Evolutionary conservation across 2,329 filamentous ascomycete genomes (phyloP), one percentile per base, ranked within the genome.

Genomic region (Fusarium sp.): DNA sequence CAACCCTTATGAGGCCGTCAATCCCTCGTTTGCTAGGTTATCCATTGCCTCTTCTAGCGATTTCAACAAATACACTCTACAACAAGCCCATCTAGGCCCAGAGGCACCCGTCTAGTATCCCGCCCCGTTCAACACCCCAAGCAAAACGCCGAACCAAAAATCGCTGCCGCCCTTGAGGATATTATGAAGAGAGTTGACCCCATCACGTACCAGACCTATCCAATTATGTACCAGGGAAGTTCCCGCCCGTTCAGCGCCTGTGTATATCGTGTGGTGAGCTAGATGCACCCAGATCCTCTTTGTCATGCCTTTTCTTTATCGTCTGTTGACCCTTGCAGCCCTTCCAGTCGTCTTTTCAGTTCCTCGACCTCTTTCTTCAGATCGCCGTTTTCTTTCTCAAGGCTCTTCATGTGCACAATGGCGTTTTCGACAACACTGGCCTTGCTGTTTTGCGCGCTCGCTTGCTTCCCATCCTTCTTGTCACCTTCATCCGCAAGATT

Each of bases 371-470:
- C 90, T 75, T 87, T 88, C 79, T 94, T 93, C 21, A 92, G 89
- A 63, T 88, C 87, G 30, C 88, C 88, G 19, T 95, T 89, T 79
- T 97, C 93, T 76, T 89, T 85, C 82, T 97, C 91, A 69, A 99
- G 83, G 68, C 91, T 88, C 82, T 94, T 96, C 84, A 99, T 98
- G 80, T 98, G 98, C 64, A 95, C 92, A 77, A 98, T 98, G 3
- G 96, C 96, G 83, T 94, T 92, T 83, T 99, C 96, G n/a, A 99
- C 96, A 2, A 97, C 98, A 75, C 94, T 97, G 3, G 96, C 96
- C 82, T 98, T 99, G 83, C 95, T 98, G 78, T 92, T 95, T 37
- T 93, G 90, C 59, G 90, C 88, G 66, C 84, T 85, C 11, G 81
- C 82, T 60, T 84, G 84, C 77, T 87, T 87, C 11, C 79, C 80